phyloP scores from a whole-genome alignment of 2,329 filamentous ascomycete species.

The Colletotrichum truncatum region DNA sequence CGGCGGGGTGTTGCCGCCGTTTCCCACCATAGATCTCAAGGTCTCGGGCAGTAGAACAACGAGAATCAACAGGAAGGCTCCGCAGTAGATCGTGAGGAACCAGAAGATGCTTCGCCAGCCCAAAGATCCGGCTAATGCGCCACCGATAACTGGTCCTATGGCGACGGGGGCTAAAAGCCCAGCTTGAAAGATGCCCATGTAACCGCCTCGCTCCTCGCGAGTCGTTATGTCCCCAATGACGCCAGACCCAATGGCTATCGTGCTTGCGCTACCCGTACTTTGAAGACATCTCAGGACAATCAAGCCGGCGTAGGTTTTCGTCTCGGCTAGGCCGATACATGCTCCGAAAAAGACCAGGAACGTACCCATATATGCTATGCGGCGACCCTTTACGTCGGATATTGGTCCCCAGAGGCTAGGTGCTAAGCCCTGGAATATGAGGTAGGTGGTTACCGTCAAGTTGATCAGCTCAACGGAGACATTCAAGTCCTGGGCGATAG shows the following conservation, averaged over 20 bases:
- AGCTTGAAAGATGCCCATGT: conserved; percentile 57
- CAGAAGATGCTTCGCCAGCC: conserved; percentile 66
- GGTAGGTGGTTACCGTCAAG: conserved; percentile 55
- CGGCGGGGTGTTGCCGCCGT: conserved; percentile 42
- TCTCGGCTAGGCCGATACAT: conserved; percentile 56
- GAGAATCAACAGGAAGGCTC: conserved; percentile 48
- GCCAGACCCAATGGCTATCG: conserved; percentile 60
- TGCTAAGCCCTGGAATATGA: conserved; percentile 61
- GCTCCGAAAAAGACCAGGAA: conserved; percentile 57
- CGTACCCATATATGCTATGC: conserved; percentile 56
- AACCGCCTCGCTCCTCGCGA: conserved; percentile 62
- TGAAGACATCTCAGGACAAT: conserved; percentile 62
- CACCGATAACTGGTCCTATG: conserved; percentile 60
- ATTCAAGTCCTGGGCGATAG: conserved; percentile 51
- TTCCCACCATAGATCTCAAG: conserved; percentile 51
- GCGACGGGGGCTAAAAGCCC: conserved; percentile 45
- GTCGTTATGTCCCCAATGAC: conserved; percentile 68
- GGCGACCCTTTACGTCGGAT: conserved; percentile 56
- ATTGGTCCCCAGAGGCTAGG: conserved; percentile 61
- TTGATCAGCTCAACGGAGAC: conserved; percentile 51
- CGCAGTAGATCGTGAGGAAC: conserved; percentile 57
- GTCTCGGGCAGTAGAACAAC: conserved; percentile 57
- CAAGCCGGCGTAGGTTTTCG: conserved; percentile 53
- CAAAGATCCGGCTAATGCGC: conserved; percentile 56
- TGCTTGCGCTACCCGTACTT: conserved; percentile 61